Evolutionary conservation across 768 basidiomycete genomes (phyloP), one percentile per base, ranked within the genome.

Genomic region (Tricholomella constricta): DNA sequence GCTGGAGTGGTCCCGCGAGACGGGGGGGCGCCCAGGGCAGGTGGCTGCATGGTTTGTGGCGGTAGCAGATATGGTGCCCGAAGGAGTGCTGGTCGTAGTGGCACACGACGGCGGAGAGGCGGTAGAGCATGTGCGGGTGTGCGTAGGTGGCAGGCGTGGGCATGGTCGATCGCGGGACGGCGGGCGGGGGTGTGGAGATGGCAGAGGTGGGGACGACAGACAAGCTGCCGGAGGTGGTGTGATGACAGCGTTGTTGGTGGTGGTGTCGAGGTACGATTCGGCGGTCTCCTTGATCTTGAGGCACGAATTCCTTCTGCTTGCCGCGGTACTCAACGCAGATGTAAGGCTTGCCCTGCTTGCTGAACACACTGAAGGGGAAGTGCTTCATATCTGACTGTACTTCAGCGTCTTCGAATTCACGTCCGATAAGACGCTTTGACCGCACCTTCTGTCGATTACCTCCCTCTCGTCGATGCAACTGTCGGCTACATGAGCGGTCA

Each of bases 261-360:
- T 82, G 64, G 76, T 79, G 55, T 96, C 94, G 61, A 98, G 83
- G 77, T 98, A 97, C 45, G 96, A 88, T 78, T 98, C 96, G 29
- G 96, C 93, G 53, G 85, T 91, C 78, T 98, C 95, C 84, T 94
- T 97, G 94, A 98, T 98, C 79, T 98, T 98, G 57, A 82, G 76
- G 55, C 74, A 86, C 92, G 70, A 99, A 98, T 75, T 90, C 85
- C 77, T 98, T 98, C 57, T 78, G 74, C 81, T 98, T 94, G 57
- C 89, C 89, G 55, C 94, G 91, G 80, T 99, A 98, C 65, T 89
- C 80, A 38, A 98, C 91, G 45, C 82, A 77, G 62, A 98, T 80
- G 77, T 89, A 88, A 6, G 95, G 96, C 69, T 98, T 96, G 46
- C 90, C 88, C 46, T 78, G 78, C 76, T 86, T 92, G 83, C 82